phyloP scores from a whole-genome alignment of 2,329 filamentous ascomycete genomes.

The Periconia sp. region DNA sequence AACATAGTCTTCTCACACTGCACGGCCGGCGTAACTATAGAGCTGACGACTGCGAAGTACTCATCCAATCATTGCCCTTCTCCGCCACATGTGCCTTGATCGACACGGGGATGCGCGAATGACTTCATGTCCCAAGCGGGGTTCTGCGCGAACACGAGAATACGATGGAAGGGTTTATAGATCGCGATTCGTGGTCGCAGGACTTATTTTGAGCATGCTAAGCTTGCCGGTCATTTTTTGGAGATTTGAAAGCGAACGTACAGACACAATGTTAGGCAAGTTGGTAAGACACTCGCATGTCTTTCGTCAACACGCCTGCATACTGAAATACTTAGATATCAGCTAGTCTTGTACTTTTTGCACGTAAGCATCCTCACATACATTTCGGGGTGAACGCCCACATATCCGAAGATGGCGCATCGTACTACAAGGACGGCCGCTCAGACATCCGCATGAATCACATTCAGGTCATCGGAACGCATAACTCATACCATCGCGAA shows the following conservation, averaged over 20 bases:
- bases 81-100: slow-evolving; percentile 18
- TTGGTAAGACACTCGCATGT: no score
- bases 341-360: slow-evolving; percentile 24
- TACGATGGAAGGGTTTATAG: slow-evolving; percentile 7
- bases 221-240: no score
- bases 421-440: slow-evolving; percentile 11
- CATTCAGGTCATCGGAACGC: slow-evolving; percentile 58
- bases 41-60: no score
- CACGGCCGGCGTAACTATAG: no score
- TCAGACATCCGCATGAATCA: slow-evolving; percentile 56
- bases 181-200: slow-evolving; percentile 12
- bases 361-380: slow-evolving; percentile 14
- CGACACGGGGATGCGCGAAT: neutral
- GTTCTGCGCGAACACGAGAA: slow-evolving; percentile 6
- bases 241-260: neutral
- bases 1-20: no score
- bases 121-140: slow-evolving; percentile 1
- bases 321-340: slow-evolving; percentile 18
- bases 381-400: slow-evolving; percentile 5
- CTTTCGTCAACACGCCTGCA: no score
- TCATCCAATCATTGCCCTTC: slow-evolving; percentile 15
- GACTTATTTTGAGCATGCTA: slow-evolving; percentile 16
- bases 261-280: slow-evolving; percentile 18
- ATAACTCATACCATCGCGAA: slow-evolving; percentile 60
- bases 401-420: slow-evolving; percentile 15